Base-by-base conservation (phyloP, 2,329 filamentous ascomycete species). In the Cadophora luteo-olivacea region DNA sequence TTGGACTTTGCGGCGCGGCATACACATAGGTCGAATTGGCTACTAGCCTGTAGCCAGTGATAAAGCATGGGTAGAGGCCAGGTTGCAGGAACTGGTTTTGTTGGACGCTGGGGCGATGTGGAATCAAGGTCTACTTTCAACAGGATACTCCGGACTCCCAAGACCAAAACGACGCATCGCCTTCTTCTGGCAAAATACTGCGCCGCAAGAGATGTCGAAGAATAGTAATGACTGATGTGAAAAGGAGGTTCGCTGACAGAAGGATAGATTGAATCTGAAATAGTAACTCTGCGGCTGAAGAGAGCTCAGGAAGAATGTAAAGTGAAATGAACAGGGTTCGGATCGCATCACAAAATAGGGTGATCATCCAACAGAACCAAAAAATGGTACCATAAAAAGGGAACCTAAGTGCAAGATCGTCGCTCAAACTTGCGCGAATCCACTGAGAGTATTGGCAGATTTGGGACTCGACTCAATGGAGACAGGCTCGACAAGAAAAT, bases 11-110 rank as follows among this genome's bases (percentile, higher is more conserved):
- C n/a, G 4, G 86, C 82, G 0, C 82, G 86, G 48, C 86, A 88
- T 79, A 81, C 45, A 49, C 45, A 22, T 22, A 82, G 3, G 80
- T 90, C 51, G 83, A 84, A 79, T 82, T 87, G 0, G 87, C 86
- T 84, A 80, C 89, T 29, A 78, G 87, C 74, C 78, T 81, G 74
- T 82, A 85, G 49, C 82, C 84, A 0, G 82, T 91, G 82, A 84
- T 82, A 70, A 82, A 85, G 6, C 83, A 84, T 4, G 75, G 75
- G n/a, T 75, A 4, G 88, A 88, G 75, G 76, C 84, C 74, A 83
- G 82, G 4, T 79, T 90, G 45, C 75, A 87, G 16, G 14, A 14
- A 16, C 38, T 3, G n/a, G n/a, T n/a, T n/a, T 87, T 88, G 68
- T 82, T 89, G 79, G 82, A 85, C 14, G 78, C 78, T 0, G 87